Evolutionary conservation across 2,329 filamentous ascomycete species (phyloP).

Genomic region (Fusarium buharicum): DNA sequence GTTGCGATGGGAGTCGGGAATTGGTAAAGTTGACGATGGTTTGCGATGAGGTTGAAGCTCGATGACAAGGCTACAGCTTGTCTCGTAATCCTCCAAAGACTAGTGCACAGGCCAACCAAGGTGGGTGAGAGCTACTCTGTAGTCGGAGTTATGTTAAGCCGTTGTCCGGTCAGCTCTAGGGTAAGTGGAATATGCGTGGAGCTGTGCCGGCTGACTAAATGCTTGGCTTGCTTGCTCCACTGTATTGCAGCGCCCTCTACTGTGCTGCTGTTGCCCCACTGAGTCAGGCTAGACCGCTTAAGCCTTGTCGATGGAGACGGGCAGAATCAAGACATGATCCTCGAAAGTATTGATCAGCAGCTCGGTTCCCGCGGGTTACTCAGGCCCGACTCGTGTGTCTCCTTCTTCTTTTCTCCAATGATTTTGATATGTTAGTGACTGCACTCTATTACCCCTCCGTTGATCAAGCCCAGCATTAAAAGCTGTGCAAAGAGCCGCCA

Average conservation of each 20-base stretch:
- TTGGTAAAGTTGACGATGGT: constrained; percentile 31
- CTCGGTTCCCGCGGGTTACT: constrained; percentile 8
- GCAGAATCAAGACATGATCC: constrained; percentile 10
- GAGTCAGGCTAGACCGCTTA: constrained; percentile 31
- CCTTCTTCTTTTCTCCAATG: background rate
- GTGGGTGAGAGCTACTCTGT: constrained; percentile 22
- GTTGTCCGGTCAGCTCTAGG: constrained; percentile 31
- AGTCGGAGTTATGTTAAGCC: constrained; percentile 39
- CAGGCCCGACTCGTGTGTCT: background rate
- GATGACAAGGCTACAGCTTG: constrained; percentile 51
- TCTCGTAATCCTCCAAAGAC: constrained; percentile 48
- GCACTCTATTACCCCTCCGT: constrained; percentile 5
- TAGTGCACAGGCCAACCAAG: constrained; percentile 39
- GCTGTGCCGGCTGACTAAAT: background rate
- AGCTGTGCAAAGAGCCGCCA: constrained; percentile 30
- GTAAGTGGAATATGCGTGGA: constrained; percentile 4
- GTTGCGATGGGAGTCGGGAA: constrained; percentile 30
- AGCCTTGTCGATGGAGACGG: constrained; percentile 17
- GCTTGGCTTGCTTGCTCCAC: no score
- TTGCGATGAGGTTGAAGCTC: constrained; percentile 49
- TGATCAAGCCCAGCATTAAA: constrained; percentile 16
- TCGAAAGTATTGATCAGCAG: constrained; percentile 7
- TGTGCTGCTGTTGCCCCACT: constrained; percentile 17
- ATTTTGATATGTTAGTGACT: background rate
- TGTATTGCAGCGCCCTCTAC: constrained; percentile 6